These are phyloP conservation scores for Didymellaceae sp. DNA, from an alignment of 2,329 filamentous ascomycete genomes.

Conservation along the genomic window DNA sequence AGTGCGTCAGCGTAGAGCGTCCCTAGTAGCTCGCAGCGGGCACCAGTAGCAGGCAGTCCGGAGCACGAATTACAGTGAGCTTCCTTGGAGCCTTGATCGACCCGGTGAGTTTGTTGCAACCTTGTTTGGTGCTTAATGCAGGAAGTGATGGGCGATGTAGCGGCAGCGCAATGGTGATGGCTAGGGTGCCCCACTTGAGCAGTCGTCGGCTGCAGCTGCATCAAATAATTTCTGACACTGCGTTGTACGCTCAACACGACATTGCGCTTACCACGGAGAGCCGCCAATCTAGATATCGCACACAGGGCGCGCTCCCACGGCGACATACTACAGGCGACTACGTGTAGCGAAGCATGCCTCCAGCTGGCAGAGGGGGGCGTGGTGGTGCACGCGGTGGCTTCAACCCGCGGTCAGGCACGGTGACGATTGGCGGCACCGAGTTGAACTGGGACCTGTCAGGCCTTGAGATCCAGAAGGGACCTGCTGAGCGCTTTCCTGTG, in stretches of 20 bases:
- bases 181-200: conserved; percentile 32
- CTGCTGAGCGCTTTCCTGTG: conserved; percentile 52
- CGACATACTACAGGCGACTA: neutral
- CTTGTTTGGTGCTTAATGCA: neutral
- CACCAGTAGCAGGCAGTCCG: neutral
- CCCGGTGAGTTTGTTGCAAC: neutral
- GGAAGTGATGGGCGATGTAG: conserved; percentile 6
- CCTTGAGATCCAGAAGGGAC: conserved; percentile 49
- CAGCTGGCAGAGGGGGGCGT: conserved; percentile 43
- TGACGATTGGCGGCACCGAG: conserved; percentile 53
- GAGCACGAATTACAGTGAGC: neutral
- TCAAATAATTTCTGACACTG: conserved; percentile 20
- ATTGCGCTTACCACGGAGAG: neutral
- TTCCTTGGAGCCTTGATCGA: neutral
- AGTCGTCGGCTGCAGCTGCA: conserved; percentile 17
- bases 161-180: conserved; percentile 14
- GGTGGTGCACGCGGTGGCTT: conserved; percentile 39
- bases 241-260: conserved; percentile 2
- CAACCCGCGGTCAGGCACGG: conserved; percentile 39
- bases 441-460: conserved; percentile 51
- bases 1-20: neutral
- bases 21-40: neutral
- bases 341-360: conserved; percentile 23
- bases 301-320: neutral
- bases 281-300: neutral